Base-by-base conservation (phyloP, 2,329 filamentous ascomycete genomes). In the Ophiostoma himal-ulmi region DNA sequence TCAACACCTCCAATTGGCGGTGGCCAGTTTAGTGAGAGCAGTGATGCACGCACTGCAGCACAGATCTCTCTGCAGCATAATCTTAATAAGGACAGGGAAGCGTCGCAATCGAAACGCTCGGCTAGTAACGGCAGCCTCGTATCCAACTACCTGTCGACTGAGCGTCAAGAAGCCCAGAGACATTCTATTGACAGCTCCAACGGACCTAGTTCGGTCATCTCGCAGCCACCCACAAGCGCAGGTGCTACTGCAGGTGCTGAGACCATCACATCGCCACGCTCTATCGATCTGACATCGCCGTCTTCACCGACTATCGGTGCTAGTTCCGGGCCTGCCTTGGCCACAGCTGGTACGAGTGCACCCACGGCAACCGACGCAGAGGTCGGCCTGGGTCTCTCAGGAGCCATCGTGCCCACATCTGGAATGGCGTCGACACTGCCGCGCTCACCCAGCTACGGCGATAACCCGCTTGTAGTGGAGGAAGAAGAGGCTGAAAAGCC, bases 401-500 rank as follows among this genome's bases (percentile, higher is more conserved):
- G 34, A 39, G 14, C 62, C 11, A 60, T 5, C 10, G 10, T 60
- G 22, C 54, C 54, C 41, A 48, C 41, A 34, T 34, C 57, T 17
- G 57, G 11, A 5, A 62, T 26, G 2, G 11, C 26, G 11, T 57
- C 52, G 52, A 57, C n/a, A 5, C 72, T 79, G 1, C 81, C 83
- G 4, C 76, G 78, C 1, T 75, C 82, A 36, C 78, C 83, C 67
- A 68, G 67, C 80, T 70, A 73, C 79, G 70, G 13, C 20, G 70
- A 39, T 74, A 79, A 48, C 69, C 77, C 68, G 71, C 76, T 68
- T 62, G 76, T 64, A 11, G 66, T 39, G 62, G 76, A 72, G 10
- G 68, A 70, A 52, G 77, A 75, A 22, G 71, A 73, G 30, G 79
- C 81, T 34, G 80, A 82, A 30, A 83, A 87, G 2, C 85, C 87